phyloP scores from a whole-genome alignment of 2,329 filamentous ascomycete genomes.

The Lecanoromycetidae sp. region DNA sequence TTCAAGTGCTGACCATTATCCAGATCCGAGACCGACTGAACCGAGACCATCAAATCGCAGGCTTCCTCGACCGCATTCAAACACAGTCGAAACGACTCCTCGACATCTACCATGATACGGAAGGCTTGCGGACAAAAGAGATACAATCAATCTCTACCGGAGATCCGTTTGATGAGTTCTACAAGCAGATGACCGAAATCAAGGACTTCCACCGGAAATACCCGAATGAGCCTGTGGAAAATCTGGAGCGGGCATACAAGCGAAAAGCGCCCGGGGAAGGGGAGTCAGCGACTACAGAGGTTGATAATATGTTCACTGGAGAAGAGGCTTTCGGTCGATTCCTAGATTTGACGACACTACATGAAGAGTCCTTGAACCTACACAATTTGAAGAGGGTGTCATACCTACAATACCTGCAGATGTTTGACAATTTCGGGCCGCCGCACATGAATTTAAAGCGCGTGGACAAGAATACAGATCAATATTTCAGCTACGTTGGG shows the following conservation, averaged over 20 bases:
- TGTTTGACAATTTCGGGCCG: conserved; percentile 74
- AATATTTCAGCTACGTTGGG: conserved; percentile 82
- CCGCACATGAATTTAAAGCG: conserved; percentile 64
- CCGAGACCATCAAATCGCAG: conserved; percentile 81
- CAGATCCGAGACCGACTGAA: conserved; percentile 81
- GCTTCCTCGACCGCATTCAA: conserved; percentile 78
- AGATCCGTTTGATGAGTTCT: conserved; percentile 83
- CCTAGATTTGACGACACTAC: conserved; percentile 71
- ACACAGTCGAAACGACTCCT: conserved; percentile 70
- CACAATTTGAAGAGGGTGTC: conserved; percentile 64
- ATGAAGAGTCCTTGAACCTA: conserved; percentile 84
- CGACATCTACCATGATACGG: conserved; percentile 70
- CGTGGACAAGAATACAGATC: conserved; percentile 76
- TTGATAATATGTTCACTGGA: conserved; percentile 88
- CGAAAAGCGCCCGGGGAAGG: conserved; percentile 53
- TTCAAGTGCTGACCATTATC: not conserved
- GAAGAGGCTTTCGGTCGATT: conserved; percentile 90
- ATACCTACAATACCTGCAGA: conserved; percentile 86
- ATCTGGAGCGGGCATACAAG: conserved; percentile 86
- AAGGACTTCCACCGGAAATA: conserved; percentile 84
- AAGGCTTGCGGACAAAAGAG: conserved; percentile 61
- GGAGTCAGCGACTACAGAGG: conserved; percentile 51
- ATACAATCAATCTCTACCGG: conserved; percentile 72
- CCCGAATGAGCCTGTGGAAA: conserved; percentile 88
- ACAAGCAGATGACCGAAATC: conserved; percentile 67